phyloP scores from a whole-genome alignment of 768 basidiomycete species.

The Pulveroboletus sp. region DNA sequence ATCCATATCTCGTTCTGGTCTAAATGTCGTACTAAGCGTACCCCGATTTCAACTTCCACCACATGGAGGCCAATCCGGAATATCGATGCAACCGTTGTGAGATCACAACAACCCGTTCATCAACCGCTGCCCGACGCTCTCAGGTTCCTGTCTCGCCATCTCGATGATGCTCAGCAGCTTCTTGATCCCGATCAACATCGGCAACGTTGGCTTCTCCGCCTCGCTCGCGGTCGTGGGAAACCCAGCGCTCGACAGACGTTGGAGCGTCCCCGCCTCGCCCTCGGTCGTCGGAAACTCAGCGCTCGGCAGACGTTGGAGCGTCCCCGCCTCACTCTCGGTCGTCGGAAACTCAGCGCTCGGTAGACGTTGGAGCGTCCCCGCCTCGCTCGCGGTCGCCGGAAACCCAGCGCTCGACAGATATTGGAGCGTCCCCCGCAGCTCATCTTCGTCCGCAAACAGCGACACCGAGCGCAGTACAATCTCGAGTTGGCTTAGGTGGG shows the following conservation, averaged over 20 bases:
- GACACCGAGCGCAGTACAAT: constrained; percentile 74
- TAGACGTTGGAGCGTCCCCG: no score
- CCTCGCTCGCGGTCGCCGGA: constrained; percentile 34
- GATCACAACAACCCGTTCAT: constrained; percentile 52
- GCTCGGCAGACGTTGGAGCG: no score
- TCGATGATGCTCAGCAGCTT: constrained; percentile 86
- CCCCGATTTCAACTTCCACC: no score
- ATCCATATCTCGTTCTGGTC: no score
- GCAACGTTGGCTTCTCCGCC: constrained; percentile 43
- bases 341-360: no score
- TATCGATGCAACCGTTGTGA: no score
- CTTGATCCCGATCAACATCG: constrained; percentile 86
- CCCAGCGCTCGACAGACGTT: constrained; percentile 69
- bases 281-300: no score
- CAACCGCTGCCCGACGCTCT: constrained; percentile 70
- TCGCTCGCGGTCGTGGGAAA: constrained; percentile 42
- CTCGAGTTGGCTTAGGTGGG: constrained; percentile 66
- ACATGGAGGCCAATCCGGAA: no score
- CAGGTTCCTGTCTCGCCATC: constrained; percentile 96
- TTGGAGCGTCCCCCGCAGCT: constrained; percentile 53
- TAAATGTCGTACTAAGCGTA: no score
- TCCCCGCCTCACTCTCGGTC: no score
- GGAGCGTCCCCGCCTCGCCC: constrained; percentile 57
- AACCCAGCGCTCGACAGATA: constrained; percentile 77
- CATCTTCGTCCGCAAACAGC: constrained; percentile 57